Percentiles rank a stretch among this genome's conserved stretches.
These are phyloP conservation scores for Westerdykella sp. DNA, from an alignment of 2,329 filamentous ascomycete species.

Conservation along the genomic window DNA sequence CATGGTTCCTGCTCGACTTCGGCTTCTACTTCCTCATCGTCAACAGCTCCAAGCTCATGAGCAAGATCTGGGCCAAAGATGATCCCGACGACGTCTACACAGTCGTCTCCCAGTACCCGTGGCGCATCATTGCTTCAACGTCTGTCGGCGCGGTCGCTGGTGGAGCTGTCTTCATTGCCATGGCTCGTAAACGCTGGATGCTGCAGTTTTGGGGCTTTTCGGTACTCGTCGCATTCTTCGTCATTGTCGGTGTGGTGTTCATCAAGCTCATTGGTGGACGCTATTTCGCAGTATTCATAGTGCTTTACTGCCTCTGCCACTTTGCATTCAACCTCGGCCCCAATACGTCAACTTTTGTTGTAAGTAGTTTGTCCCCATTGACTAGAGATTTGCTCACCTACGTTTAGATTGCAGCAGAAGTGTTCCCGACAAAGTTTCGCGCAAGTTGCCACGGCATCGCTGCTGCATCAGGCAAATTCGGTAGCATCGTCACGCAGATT, in stretches of 20 bases:
- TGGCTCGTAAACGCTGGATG: conserved; percentile 10
- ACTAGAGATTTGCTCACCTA: conserved; percentile 34
- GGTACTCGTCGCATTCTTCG: conserved; percentile 26
- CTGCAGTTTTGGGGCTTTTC: conserved; percentile 32
- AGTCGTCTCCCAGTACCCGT: conserved; percentile 20
- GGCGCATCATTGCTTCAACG: conserved; percentile 25
- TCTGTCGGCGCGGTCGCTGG: conserved; percentile 29
- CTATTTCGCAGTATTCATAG: conserved; percentile 20
- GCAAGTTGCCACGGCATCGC: conserved; percentile 50
- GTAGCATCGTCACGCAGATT: conserved; percentile 42
- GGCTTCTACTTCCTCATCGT: conserved; percentile 33
- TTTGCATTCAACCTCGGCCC: conserved; percentile 34
- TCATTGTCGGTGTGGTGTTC: conserved; percentile 30
- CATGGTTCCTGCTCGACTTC: conserved; percentile 34
- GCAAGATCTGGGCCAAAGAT: conserved; percentile 24
- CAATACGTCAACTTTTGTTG: conserved; percentile 34
- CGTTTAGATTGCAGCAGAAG: conserved; percentile 50
- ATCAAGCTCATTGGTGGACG: conserved; percentile 19
- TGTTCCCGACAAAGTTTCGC: conserved; percentile 52
- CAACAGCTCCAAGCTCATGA: conserved; percentile 32
- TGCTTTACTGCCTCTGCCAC: conserved; percentile 29
- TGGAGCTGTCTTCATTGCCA: conserved; percentile 20
- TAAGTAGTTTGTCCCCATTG: conserved; percentile 10
- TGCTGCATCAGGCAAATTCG: conserved; percentile 50
- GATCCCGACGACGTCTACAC: conserved; percentile 8